Base-by-base conservation (phyloP, 1,284 basidiomycete genomes). In the Pterulicium gracile region DNA sequence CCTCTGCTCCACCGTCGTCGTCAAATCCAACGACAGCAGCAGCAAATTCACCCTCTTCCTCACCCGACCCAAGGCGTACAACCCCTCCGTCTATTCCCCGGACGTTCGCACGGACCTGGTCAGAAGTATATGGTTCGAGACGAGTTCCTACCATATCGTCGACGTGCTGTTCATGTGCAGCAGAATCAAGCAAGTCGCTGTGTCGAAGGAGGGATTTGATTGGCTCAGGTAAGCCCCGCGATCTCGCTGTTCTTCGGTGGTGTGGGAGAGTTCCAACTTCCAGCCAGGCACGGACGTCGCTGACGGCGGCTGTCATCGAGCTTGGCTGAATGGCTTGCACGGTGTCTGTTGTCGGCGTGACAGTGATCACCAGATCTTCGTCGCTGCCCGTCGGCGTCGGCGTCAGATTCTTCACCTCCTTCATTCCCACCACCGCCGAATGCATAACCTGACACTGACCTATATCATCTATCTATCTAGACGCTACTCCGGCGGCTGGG, bases 401-500 rank as follows among this genome's bases (percentile, higher is more conserved):
- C 36, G 7, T 15, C 36, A 15, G 36, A 13, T 17, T 39, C 36
- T n/a, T 32, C 7, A 32, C 27, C 7, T 32, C 27, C n/a, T 32
- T 32, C 27, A 32, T 32, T n/a, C 7, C n/a, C 27, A 32, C n/a
- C n/a, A n/a, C n/a, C n/a, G n/a, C n/a, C n/a, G n/a, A n/a, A n/a
- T n/a, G n/a, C n/a, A n/a, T n/a, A n/a, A n/a, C n/a, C n/a, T n/a
- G n/a, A n/a, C n/a, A n/a, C n/a, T n/a, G n/a, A n/a, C n/a, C n/a
- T n/a, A n/a, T n/a, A n/a, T n/a, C n/a, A n/a, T n/a, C n/a, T n/a
- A n/a, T n/a, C n/a, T n/a, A n/a, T 39, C 19, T 39, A 39, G 36
- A 18, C 36, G 36, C 36, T 39, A 39, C 36, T 39, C 36, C 19
- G 36, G 36, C n/a, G 36, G 36, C 36, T 39, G 36, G 36, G 36